Percentiles rank a stretch among this genome's conserved stretches.
Evolutionary conservation across 2,329 filamentous ascomycete genomes (phyloP).

Genomic region (Claviceps digitariae): DNA sequence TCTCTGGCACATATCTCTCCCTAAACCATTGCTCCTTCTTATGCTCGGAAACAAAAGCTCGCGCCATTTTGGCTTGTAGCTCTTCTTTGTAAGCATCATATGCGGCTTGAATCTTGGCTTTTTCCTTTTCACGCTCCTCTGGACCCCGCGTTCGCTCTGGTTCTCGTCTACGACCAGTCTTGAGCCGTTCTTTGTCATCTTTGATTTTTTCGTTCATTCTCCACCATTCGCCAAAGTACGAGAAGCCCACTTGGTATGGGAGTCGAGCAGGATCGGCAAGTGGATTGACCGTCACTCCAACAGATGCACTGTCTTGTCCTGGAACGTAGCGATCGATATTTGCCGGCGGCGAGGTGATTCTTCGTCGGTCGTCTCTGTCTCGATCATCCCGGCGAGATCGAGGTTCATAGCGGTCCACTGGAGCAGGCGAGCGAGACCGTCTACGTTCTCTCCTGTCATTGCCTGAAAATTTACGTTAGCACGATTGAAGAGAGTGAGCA

Average conservation of each 20-base stretch:
- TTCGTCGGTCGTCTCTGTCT: constrained; percentile 48
- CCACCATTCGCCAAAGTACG: constrained; percentile 81
- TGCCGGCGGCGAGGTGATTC: constrained; percentile 47
- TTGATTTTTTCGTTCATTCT: constrained; percentile 69
- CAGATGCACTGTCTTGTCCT: constrained; percentile 44
- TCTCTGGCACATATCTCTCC: constrained; percentile 80
- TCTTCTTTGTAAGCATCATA: constrained; percentile 58
- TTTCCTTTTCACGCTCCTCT: constrained; percentile 68
- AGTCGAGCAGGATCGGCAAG: constrained; percentile 59
- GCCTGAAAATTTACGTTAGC: constrained; percentile 22
- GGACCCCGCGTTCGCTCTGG: constrained; percentile 49
- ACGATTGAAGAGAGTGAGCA: not conserved
- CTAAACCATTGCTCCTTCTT: constrained; percentile 97
- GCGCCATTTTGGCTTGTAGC: constrained; percentile 65
- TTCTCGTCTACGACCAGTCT: constrained; percentile 55
- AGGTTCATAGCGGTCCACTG: constrained; percentile 67
- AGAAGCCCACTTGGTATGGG: constrained; percentile 72
- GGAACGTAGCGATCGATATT: constrained; percentile 80
- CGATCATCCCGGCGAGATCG: constrained; percentile 55
- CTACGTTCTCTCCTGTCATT: constrained; percentile 48
- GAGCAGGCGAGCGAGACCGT: constrained; percentile 54
- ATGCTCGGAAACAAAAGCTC: constrained; percentile 79
- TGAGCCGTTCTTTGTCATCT: constrained; percentile 61
- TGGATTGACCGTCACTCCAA: constrained; percentile 43
- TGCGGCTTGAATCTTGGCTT: constrained; percentile 59